Percentiles rank a stretch among this genome's conserved stretches.
Conservation (phyloP, 306 rosid species). For the Begonia loranthoides region DNA sequence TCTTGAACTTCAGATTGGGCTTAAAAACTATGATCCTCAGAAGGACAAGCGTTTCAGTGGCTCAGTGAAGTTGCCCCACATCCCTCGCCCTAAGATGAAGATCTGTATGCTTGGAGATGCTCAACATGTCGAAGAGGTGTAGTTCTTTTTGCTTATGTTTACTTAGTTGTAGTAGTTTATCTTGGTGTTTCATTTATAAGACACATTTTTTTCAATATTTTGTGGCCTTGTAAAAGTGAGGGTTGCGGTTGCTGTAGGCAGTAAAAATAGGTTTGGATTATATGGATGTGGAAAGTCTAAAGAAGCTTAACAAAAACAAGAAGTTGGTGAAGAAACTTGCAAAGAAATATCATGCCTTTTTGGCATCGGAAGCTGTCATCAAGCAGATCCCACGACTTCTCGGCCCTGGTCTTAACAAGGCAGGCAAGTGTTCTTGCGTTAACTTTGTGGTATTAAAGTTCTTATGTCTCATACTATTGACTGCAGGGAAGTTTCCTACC, state of each 20-base stretch:
- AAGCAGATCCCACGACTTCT: slow-evolving; percentile 74
- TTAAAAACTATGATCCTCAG: slow-evolving; percentile 71
- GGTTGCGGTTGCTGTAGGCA: slow-evolving; percentile 24
- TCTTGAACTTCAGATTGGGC: slow-evolving; percentile 61
- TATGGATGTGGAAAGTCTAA: slow-evolving; percentile 62
- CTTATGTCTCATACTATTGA: too few relatives aligned
- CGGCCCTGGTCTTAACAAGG: slow-evolving; percentile 84
- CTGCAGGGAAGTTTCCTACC: slow-evolving; percentile 58
- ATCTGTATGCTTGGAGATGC: slow-evolving; percentile 88
- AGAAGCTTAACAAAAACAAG: slow-evolving; percentile 67
- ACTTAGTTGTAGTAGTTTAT: too few relatives aligned
- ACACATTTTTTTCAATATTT: too few relatives aligned
- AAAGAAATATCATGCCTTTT: slow-evolving; percentile 61
- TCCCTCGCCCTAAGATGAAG: slow-evolving; percentile 73
- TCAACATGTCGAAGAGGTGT: slow-evolving; percentile 78
- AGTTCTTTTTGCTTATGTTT: too few relatives aligned
- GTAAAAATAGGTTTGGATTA: slow-evolving; percentile 52
- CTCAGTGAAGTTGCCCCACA: slow-evolving; percentile 60
- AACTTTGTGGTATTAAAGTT: not conserved
- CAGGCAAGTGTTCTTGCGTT: slow-evolving; percentile 32
- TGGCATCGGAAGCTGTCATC: slow-evolving; percentile 73
- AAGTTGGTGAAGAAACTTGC: slow-evolving; percentile 60
- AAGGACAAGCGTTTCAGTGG: slow-evolving; percentile 81
- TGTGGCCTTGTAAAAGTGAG: too few relatives aligned
- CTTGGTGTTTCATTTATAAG: too few relatives aligned